Base-by-base conservation (phyloP, 306 rosid species). In the Ochetophila trinervis region DNA sequence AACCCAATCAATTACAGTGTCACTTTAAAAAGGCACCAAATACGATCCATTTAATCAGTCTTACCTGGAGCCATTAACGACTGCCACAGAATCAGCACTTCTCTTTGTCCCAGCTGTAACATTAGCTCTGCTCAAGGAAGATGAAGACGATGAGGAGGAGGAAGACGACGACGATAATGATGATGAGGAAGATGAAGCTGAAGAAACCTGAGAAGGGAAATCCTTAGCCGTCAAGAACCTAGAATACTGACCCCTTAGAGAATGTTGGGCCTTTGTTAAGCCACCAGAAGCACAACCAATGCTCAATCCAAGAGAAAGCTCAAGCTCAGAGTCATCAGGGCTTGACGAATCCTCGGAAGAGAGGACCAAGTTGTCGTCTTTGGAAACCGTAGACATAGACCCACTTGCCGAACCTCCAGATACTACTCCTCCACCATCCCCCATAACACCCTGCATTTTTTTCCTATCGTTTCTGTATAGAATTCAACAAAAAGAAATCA, bases 271-370 rank as follows among this genome's bases (percentile, higher is more conserved):
- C 74, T 73, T 77, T 3, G 47, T 40, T 13, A 15, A 16, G 57
- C 49, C 66, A 59, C 71, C 48, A 63, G 64, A 54, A 53, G 80
- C 52, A 67, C 74, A 73, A 63, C 90, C 80, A 21, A 86, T 86
- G 69, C 90, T 75, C 19, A 93, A 72, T 30, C 96, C 90, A 63
- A 93, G 90, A 21, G 87, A 89, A 70, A 93, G 76, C 67, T 93
- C 97, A 73, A 93, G 88, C 54, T 85, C 91, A 60, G 88, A 83
- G 34, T 93, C 97, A 51, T 86, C 94, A 3, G 88, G 94, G 79
- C 71, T 74, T 0, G 91, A 89, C 48, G 98, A 90, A 42, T 84
- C 99, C 84, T 90, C 97, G 0, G 96, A 89, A 19, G 97, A 93
- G 44, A 89, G 76, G 13, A 76, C 82, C 77, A 93, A 58, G 76